These are phyloP conservation scores for Lindgomyces ingoldianus DNA, from an alignment of 495 filamentous ascomycete genomes.

Conservation along the genomic window DNA sequence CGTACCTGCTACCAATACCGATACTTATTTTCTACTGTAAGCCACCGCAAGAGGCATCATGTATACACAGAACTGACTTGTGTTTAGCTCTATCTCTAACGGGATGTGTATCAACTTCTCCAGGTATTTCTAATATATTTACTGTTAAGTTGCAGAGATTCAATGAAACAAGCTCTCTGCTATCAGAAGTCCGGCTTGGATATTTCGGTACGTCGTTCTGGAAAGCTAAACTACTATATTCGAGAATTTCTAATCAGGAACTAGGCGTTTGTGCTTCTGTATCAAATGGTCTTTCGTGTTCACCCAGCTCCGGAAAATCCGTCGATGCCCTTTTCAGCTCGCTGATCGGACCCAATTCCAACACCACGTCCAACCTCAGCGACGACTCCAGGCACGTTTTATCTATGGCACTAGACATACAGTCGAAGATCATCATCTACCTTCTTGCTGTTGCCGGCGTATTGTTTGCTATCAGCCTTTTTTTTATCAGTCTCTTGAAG, in stretches of 20 bases:
- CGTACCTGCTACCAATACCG: not conserved
- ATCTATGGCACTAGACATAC: not conserved
- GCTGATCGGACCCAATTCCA: too few species aligned
- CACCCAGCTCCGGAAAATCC: not conserved
- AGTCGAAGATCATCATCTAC: not conserved
- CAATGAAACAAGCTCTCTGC: too few species aligned
- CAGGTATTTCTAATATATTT: not conserved
- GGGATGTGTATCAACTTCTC: slow-evolving; percentile 1
- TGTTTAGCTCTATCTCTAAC: not conserved
- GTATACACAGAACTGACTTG: not conserved
- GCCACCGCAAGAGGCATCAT: not conserved
- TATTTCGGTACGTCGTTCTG: not conserved
- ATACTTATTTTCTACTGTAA: not conserved
- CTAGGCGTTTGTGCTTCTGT: too few species aligned
- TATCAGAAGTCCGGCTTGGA: not conserved
- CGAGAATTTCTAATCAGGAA: too few species aligned
- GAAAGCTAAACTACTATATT: not conserved
- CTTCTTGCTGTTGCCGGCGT: not conserved
- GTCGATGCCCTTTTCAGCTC: too few species aligned
- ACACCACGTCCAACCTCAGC: too few species aligned
- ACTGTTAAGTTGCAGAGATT: not conserved
- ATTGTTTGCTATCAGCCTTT: not conserved
- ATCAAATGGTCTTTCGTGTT: not conserved
- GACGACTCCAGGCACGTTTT: not conserved
- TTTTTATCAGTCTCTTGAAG: slow-evolving; percentile 1